Evolutionary conservation across 345 rosid species (phyloP).

Genomic region (Populus pruinosa): DNA sequence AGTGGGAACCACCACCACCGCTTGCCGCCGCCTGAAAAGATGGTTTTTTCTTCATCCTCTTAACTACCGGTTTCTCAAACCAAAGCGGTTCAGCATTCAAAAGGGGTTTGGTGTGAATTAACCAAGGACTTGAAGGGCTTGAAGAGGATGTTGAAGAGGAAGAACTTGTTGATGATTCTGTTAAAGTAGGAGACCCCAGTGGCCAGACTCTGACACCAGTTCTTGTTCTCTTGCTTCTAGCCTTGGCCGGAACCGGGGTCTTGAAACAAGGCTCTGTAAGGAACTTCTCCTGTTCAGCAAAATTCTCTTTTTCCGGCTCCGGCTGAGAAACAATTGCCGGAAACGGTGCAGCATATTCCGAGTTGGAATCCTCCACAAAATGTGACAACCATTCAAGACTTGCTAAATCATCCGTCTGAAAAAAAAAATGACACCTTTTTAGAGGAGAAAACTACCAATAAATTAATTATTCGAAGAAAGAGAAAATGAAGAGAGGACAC

Average conservation of each 20-base stretch:
- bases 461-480: not conserved
- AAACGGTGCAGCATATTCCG: constrained; percentile 47
- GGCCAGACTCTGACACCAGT: constrained; percentile 58
- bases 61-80: constrained; percentile 25
- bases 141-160: constrained; percentile 33
- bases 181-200: constrained; percentile 47
- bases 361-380: constrained; percentile 80
- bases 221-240: constrained; percentile 77
- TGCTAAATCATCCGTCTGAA: constrained; percentile 65
- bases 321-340: constrained; percentile 32
- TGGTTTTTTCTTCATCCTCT: constrained; percentile 36
- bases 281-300: constrained; percentile 20
- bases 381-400: constrained; percentile 86
- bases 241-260: constrained; percentile 63
- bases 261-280: constrained; percentile 25
- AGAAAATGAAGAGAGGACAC: not conserved
- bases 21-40: constrained; percentile 3
- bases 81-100: constrained; percentile 16
- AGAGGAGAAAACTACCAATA: not conserved
- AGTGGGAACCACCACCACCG: constrained; percentile 13
- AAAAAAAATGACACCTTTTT: constrained; percentile 17
- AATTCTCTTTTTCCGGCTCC: constrained; percentile 25
- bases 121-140: constrained; percentile 30
- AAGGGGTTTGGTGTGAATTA: constrained; percentile 14
- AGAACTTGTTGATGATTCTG: constrained; percentile 45